phyloP scores from a whole-genome alignment of 345 rosid species.

The Brassica rapa region DNA sequence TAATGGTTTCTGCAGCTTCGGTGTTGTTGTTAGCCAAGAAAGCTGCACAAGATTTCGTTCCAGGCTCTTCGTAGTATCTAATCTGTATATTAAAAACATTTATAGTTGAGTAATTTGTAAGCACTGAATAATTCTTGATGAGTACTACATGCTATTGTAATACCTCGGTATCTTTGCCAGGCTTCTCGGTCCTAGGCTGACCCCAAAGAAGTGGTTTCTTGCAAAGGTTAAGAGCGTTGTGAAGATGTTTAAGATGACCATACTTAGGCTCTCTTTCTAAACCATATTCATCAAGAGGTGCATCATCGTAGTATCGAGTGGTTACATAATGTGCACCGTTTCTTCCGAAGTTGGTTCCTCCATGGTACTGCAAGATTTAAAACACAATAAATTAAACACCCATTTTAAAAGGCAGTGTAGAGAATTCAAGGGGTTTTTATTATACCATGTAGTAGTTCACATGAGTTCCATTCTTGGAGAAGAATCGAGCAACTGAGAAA shows the following conservation, averaged over 20 bases:
- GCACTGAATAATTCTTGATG: neutral
- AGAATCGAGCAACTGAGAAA: slow-evolving; percentile 73
- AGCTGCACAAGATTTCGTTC: slow-evolving; percentile 68
- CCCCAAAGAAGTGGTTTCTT: slow-evolving; percentile 81
- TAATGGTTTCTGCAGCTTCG: slow-evolving; percentile 35
- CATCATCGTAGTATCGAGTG: slow-evolving; percentile 93
- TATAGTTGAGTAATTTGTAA: neutral
- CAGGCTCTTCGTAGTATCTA: slow-evolving; percentile 56
- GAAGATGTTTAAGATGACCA: slow-evolving; percentile 84
- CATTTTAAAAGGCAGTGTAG: neutral
- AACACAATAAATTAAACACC: neutral
- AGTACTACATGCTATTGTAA: slow-evolving; percentile 9
- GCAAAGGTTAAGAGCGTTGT: slow-evolving; percentile 66
- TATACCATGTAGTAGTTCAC: slow-evolving; percentile 92
- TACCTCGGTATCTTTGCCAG: slow-evolving; percentile 59
- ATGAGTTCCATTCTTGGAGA: slow-evolving; percentile 80
- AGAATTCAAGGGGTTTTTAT: neutral
- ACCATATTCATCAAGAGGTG: slow-evolving; percentile 95
- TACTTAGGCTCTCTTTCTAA: slow-evolving; percentile 72
- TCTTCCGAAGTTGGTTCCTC: slow-evolving; percentile 90
- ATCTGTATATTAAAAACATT: slow-evolving; percentile 46
- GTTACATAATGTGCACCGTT: slow-evolving; percentile 74
- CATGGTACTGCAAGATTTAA: slow-evolving; percentile 66
- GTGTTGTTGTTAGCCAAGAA: slow-evolving; percentile 76
- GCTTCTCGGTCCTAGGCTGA: slow-evolving; percentile 31